Evolutionary conservation across 139 green algal genomes (phyloP).

Genomic region (Picochlorum sp.): DNA sequence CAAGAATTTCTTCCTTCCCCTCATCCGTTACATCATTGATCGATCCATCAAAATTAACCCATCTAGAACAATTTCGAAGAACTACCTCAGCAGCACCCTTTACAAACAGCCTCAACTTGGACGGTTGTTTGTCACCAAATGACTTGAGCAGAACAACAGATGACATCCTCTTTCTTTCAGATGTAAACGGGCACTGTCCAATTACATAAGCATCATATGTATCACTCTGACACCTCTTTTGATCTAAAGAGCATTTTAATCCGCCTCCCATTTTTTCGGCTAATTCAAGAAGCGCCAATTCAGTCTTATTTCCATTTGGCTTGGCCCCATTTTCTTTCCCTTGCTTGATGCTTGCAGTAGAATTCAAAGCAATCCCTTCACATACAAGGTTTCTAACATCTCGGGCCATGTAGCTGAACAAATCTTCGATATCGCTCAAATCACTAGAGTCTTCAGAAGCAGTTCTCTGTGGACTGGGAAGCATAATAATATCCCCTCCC

Average conservation of each 20-base stretch:
- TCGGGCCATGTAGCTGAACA: neutral
- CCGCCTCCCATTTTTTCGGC: constrained; percentile 14
- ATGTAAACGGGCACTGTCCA: constrained; percentile 58
- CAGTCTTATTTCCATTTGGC: constrained; percentile 61
- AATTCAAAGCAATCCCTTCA: constrained; percentile 42
- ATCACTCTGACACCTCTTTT: neutral
- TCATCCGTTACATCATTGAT: constrained; percentile 17
- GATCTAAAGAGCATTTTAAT: constrained; percentile 4
- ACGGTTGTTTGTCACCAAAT: neutral
- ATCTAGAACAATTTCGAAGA: constrained; percentile 53
- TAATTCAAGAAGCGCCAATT: constrained; percentile 70
- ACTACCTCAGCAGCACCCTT: constrained; percentile 90
- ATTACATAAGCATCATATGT: neutral
- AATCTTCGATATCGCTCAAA: neutral
- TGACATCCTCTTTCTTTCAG: constrained; percentile 75
- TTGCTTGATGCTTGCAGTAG: constrained; percentile 37
- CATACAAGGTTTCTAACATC: constrained; percentile 15
- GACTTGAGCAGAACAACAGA: constrained; percentile 14
- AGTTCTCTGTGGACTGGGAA: too few species aligned
- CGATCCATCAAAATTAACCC: constrained; percentile 13
- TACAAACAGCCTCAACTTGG: constrained; percentile 31
- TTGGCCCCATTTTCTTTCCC: constrained; percentile 5
- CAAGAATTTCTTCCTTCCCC: constrained; percentile 23
- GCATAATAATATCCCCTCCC: constrained; percentile 17
- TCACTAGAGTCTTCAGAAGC: too few species aligned